Conservation (phyloP, 1,284 basidiomycete genomes). For the Sporisorium exsertum region DNA sequence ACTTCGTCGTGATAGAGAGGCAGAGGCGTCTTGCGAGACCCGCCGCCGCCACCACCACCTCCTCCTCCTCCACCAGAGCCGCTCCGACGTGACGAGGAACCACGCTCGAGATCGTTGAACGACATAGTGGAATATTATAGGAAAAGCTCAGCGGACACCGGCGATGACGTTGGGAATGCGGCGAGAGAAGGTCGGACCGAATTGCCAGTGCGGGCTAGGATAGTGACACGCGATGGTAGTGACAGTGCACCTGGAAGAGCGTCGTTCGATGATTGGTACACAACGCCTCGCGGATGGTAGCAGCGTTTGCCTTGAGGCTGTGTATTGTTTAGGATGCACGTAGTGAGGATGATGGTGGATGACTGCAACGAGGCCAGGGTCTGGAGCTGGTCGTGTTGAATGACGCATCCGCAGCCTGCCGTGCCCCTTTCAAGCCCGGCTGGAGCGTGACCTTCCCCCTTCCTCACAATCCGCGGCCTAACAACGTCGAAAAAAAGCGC, state of each 20-base stretch:
- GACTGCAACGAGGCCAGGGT: constrained; percentile 3
- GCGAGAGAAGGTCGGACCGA: neutral
- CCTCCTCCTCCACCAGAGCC: constrained; percentile 22
- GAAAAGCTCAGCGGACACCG: neutral
- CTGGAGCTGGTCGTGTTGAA: constrained; percentile 28
- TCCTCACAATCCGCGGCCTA: neutral
- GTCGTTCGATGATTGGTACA: neutral
- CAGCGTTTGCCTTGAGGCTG: neutral
- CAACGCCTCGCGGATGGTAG: neutral
- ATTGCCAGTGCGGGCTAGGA: neutral
- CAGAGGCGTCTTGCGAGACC: constrained; percentile 48
- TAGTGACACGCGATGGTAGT: neutral
- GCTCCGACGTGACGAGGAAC: constrained; percentile 41
- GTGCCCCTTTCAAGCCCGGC: constrained; percentile 13
- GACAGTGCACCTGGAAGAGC: neutral
- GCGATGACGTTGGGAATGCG: neutral
- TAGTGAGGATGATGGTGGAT: constrained; percentile 4
- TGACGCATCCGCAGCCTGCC: constrained; percentile 35
- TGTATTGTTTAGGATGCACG: neutral
- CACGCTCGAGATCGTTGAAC: constrained; percentile 73
- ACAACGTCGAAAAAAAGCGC: neutral
- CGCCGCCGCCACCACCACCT: constrained; percentile 11
- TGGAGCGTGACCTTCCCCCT: constrained; percentile 2
- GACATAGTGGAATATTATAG: constrained; percentile 67
- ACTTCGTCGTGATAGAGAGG: constrained; percentile 45